These are phyloP conservation scores for Aspergillus taichungensis DNA, from an alignment of 495 filamentous ascomycete species.

Conservation along the genomic window DNA sequence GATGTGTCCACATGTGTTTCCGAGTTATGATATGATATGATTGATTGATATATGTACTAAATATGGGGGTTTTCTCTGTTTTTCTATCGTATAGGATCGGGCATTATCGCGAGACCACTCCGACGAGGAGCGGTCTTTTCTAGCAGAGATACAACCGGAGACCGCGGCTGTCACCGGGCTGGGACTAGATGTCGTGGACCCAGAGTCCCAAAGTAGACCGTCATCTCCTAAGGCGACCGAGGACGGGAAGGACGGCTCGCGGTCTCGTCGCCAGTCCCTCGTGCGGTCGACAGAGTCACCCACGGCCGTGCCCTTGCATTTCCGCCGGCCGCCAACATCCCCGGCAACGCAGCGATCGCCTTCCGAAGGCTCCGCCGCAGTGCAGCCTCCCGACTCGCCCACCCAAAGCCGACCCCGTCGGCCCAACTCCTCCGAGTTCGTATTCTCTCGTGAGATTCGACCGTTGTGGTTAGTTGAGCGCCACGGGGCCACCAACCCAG, in stretches of 20 bases:
- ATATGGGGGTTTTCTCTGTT: slow-evolving; percentile 16
- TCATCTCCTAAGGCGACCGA: slow-evolving; percentile 22
- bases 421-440: slow-evolving; percentile 40
- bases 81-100: slow-evolving; percentile 33
- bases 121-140: slow-evolving; percentile 37
- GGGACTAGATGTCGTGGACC: slow-evolving; percentile 17
- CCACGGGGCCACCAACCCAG: slow-evolving; percentile 32
- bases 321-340: slow-evolving; percentile 38
- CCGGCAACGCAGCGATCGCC: slow-evolving; percentile 27
- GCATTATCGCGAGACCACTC: slow-evolving; percentile 19
- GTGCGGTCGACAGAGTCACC: slow-evolving; percentile 32
- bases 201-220: slow-evolving; percentile 30
- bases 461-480: slow-evolving; percentile 44
- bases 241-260: slow-evolving; percentile 4
- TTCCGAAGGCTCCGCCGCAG: slow-evolving; percentile 20
- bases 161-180: slow-evolving; percentile 14
- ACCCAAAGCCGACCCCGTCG: slow-evolving; percentile 30
- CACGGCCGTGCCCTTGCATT: slow-evolving; percentile 42
- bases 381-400: slow-evolving; percentile 22
- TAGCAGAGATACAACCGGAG: slow-evolving; percentile 27
- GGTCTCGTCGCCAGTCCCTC: slow-evolving; percentile 23
- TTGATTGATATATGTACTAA: slow-evolving; percentile 30
- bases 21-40: slow-evolving; percentile 9
- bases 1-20: slow-evolving; percentile 5
- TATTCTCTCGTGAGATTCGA: slow-evolving; percentile 36